phyloP scores from a whole-genome alignment of 345 rosid genomes.

The Aurinia saxatilis region DNA sequence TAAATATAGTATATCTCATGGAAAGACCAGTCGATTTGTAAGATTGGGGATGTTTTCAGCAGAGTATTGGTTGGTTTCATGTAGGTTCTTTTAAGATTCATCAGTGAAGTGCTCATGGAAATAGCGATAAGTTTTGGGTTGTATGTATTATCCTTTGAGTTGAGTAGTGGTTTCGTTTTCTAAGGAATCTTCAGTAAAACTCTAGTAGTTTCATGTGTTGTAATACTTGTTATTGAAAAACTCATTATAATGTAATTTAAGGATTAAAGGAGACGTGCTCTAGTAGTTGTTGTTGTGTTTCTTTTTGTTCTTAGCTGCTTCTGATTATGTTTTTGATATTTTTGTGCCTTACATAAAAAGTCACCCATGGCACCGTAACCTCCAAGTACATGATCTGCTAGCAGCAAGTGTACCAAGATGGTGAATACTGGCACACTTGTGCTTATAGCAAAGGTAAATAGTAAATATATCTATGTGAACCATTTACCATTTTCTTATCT shows the following conservation, averaged over 20 bases:
- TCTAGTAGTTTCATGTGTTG: background rate
- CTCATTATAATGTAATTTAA: background rate
- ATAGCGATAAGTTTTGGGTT: too few species aligned
- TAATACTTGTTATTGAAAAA: background rate
- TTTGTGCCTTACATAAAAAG: slow-evolving; percentile 52
- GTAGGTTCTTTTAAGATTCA: background rate
- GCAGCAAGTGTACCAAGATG: slow-evolving; percentile 98
- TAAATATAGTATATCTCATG: too few species aligned
- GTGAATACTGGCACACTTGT: slow-evolving; percentile 94
- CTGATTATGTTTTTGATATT: background rate
- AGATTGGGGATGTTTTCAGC: background rate
- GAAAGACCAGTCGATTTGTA: background rate
- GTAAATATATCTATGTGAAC: background rate
- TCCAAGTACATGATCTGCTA: slow-evolving; percentile 92
- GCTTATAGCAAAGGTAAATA: slow-evolving; percentile 84
- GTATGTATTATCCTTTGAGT: background rate
- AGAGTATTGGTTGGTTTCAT: background rate
- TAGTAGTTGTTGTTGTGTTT: background rate
- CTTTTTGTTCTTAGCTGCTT: background rate
- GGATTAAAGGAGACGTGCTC: background rate
- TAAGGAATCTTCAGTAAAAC: background rate
- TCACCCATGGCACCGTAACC: slow-evolving; percentile 78
- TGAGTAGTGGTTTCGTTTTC: background rate
- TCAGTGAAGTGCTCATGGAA: too few species aligned
- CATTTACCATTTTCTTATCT: background rate